Conservation (phyloP, 148 eudicot species). For the Nepenthes gracilis region DNA sequence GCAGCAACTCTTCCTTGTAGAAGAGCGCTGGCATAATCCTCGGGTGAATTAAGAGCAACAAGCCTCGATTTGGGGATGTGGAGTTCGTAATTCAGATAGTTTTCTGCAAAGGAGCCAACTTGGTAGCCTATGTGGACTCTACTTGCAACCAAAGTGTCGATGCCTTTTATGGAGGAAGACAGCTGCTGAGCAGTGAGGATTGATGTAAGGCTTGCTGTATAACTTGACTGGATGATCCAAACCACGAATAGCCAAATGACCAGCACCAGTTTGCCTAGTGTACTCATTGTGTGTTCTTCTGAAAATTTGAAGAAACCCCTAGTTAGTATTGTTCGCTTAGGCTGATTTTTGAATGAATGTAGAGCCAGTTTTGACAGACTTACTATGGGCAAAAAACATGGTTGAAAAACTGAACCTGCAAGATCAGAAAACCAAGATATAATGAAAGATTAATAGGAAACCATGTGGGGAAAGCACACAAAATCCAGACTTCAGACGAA, state of each 20-base stretch:
- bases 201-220: conserved; percentile 90
- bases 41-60: conserved; percentile 47
- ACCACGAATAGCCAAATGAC: conserved; percentile 88
- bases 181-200: conserved; percentile 81
- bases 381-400: conserved; percentile 67
- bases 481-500: not conserved
- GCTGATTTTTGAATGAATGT: not conserved
- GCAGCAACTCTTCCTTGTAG: conserved; percentile 64
- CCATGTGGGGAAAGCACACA: not conserved
- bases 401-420: conserved; percentile 92
- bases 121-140: conserved; percentile 53
- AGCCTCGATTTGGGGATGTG: conserved; percentile 62
- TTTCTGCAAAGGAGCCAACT: conserved; percentile 72
- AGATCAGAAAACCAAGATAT: conserved; percentile 5
- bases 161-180: conserved; percentile 53
- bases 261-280: conserved; percentile 73
- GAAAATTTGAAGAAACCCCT: conserved; percentile 5
- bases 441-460: not conserved
- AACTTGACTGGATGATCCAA: conserved; percentile 72
- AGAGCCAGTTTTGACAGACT: conserved; percentile 12
- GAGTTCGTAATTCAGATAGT: conserved; percentile 55
- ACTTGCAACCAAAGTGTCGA: conserved; percentile 55
- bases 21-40: conserved; percentile 62
- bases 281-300: conserved; percentile 89
- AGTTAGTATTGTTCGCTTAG: not conserved